phyloP scores from a whole-genome alignment of 768 basidiomycete species.

The Coprinopsis cinerea region DNA sequence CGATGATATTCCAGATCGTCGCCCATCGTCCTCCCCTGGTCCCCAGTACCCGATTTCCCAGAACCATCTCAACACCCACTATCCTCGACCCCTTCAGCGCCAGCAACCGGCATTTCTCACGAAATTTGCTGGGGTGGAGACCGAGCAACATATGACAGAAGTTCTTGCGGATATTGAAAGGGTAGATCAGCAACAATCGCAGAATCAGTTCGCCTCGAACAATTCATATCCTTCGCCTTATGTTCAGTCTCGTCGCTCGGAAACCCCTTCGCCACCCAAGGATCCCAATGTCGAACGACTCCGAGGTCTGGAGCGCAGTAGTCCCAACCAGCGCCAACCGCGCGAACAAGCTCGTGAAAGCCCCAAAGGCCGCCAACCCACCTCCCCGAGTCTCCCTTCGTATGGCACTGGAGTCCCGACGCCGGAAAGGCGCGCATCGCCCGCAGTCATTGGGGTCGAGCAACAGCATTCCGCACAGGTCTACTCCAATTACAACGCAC shows the following conservation, averaged over 20 bases:
- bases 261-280: conserved; percentile 39
- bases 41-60: conserved; percentile 27
- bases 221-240: conserved; percentile 23
- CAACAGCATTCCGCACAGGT: conserved; percentile 37
- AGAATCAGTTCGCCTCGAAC: conserved; percentile 36
- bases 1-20: conserved; percentile 26
- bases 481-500: conserved; percentile 40
- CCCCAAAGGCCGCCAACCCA: conserved; percentile 37
- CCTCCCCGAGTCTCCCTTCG: conserved; percentile 29
- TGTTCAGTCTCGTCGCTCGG: conserved; percentile 22
- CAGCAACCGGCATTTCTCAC: conserved; percentile 51
- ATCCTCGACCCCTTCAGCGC: conserved; percentile 62
- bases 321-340: conserved; percentile 45
- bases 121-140: conserved; percentile 47
- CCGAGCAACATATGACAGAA: conserved; percentile 63
- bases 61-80: conserved; percentile 36
- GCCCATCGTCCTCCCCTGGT: conserved; percentile 27
- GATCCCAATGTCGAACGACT: conserved; percentile 52
- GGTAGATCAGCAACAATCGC: conserved; percentile 57
- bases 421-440: conserved; percentile 48
- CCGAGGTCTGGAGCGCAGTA: conserved; percentile 44
- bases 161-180: conserved; percentile 68
- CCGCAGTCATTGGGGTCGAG: conserved; percentile 19
- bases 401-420: conserved; percentile 35
- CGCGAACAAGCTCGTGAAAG: conserved; percentile 42